These are phyloP conservation scores for Pichia membranifaciens DNA, from an alignment of 805 yeast genomes.

Conservation along the genomic window DNA sequence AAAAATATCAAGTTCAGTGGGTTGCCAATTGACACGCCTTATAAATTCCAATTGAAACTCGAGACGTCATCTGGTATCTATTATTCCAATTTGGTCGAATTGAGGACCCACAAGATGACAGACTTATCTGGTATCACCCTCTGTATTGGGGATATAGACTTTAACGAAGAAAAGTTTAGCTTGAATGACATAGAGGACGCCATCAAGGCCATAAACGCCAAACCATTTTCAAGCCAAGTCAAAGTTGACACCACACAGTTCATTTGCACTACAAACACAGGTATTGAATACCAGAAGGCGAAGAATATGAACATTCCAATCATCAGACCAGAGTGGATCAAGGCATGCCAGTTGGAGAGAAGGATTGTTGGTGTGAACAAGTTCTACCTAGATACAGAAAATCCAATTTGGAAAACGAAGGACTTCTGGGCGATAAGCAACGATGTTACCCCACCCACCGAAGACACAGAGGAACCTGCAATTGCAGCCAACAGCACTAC, in stretches of 20 bases:
- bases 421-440: constrained; percentile 33
- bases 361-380: constrained; percentile 90
- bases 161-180: constrained; percentile 40
- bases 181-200: constrained; percentile 57
- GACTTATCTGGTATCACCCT: constrained; percentile 89
- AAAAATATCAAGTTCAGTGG: constrained; percentile 87
- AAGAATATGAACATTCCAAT: constrained; percentile 83
- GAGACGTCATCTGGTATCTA: constrained; percentile 88
- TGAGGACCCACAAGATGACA: constrained; percentile 92
- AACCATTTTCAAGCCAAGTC: constrained; percentile 66
- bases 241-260: constrained; percentile 92
- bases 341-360: constrained; percentile 86
- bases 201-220: constrained; percentile 72
- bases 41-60: constrained; percentile 71
- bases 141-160: constrained; percentile 76
- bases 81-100: constrained; percentile 57
- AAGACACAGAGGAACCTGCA: no score
- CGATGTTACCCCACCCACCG: background rate
- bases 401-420: constrained; percentile 37
- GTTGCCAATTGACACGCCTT: constrained; percentile 77
- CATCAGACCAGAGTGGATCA: constrained; percentile 94
- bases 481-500: no score
- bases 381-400: constrained; percentile 58
- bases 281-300: constrained; percentile 69
- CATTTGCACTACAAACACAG: constrained; percentile 63